Evolutionary conservation across 164 flowering plant genomes (phyloP).

Genomic region (Liquidambar formosana): DNA sequence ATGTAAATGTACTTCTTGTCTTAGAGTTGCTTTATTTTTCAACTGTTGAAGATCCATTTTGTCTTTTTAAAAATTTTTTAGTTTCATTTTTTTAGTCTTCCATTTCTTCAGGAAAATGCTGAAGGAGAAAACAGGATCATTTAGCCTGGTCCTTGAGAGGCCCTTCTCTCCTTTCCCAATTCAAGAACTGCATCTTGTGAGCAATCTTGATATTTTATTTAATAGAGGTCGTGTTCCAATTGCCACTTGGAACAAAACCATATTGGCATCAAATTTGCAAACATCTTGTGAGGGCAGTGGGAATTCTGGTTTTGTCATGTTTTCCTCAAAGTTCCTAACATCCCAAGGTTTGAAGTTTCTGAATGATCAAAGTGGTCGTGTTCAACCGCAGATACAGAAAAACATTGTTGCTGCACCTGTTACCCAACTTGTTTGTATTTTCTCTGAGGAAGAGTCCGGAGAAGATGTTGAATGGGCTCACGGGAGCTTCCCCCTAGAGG

Average conservation of each 20-base stretch:
- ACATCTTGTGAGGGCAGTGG: conserved; percentile 50
- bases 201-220: conserved; percentile 54
- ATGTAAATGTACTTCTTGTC: too few species aligned
- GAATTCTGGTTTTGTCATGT: conserved; percentile 67
- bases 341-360: conserved; percentile 59
- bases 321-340: conserved; percentile 61
- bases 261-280: conserved; percentile 48
- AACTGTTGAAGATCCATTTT: not conserved
- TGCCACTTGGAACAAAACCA: conserved; percentile 61
- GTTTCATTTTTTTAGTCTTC: conserved; percentile 16
- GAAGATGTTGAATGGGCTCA: conserved; percentile 83
- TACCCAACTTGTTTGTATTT: conserved; percentile 57
- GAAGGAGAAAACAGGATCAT: conserved; percentile 57
- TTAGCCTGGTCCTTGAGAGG: conserved; percentile 81
- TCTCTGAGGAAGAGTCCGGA: conserved; percentile 60
- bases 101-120: conserved; percentile 62
- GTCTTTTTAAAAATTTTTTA: not conserved
- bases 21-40: not conserved
- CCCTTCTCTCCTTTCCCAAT: conserved; percentile 88
- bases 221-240: conserved; percentile 74
- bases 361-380: conserved; percentile 30
- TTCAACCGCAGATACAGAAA: conserved; percentile 25
- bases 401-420: conserved; percentile 27
- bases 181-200: conserved; percentile 53
- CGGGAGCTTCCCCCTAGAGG: conserved; percentile 89